Conservation (phyloP, 1,139 yeast genomes). For the Debaryomyces nepalensis region DNA sequence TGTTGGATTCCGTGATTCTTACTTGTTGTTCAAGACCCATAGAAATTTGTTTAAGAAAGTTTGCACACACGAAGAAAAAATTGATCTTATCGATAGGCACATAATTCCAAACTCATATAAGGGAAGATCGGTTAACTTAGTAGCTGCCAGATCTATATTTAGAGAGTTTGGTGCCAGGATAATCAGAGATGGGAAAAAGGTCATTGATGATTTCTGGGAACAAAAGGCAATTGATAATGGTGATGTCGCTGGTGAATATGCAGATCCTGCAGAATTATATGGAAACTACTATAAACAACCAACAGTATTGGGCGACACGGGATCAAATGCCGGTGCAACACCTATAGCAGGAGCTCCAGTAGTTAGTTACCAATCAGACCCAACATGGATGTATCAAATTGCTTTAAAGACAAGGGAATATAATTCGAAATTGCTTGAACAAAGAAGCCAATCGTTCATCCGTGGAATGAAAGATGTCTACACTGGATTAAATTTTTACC, state of each 20-base stretch:
- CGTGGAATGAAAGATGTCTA: constrained; percentile 80
- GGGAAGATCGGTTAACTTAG: constrained; percentile 86
- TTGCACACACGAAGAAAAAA: constrained; percentile 77
- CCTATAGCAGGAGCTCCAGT: constrained; percentile 47
- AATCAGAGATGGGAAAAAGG: constrained; percentile 77
- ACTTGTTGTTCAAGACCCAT: constrained; percentile 87
- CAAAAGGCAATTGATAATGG: constrained; percentile 72
- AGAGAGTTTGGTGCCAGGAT: constrained; percentile 92
- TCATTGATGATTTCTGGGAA: constrained; percentile 90
- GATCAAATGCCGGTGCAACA: constrained; percentile 31
- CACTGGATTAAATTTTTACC: constrained; percentile 77
- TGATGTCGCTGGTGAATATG: constrained; percentile 76
- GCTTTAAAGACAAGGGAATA: constrained; percentile 75
- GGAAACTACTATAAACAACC: constrained; percentile 25
- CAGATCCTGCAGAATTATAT: constrained; percentile 67
- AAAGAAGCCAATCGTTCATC: constrained; percentile 56
- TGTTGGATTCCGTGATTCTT: constrained; percentile 93
- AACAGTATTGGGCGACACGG: constrained; percentile 22
- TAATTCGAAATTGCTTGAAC: constrained; percentile 64
- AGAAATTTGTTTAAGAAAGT: constrained; percentile 71
- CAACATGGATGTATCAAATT: constrained; percentile 86
- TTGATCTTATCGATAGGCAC: constrained; percentile 79
- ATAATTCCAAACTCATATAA: constrained; percentile 89
- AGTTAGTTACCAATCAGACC: constrained; percentile 59
- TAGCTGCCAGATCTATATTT: constrained; percentile 87